Conservation (phyloP, 2,329 filamentous ascomycete genomes). For the Hypoxylon sp. region DNA sequence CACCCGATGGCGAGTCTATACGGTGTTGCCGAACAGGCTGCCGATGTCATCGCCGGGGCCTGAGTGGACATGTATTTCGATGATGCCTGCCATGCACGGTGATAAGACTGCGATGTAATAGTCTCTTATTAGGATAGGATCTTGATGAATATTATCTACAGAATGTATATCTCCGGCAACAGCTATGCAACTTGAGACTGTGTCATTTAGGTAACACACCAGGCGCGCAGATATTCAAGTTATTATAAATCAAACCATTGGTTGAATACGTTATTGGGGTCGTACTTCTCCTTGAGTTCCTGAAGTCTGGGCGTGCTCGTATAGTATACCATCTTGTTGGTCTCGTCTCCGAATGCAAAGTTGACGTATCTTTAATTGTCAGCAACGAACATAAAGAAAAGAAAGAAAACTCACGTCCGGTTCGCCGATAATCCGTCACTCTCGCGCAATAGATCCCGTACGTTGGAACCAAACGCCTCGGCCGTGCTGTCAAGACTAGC, state of each 20-base stretch:
- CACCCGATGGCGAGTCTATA: conserved; percentile 66
- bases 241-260: conserved; percentile 48
- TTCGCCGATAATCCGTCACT: conserved; percentile 37
- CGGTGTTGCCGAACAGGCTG: conserved; percentile 70
- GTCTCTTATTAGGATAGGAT: background rate
- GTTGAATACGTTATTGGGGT: conserved; percentile 48
- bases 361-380: conserved; percentile 49
- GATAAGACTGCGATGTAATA: no score
- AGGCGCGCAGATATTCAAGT: background rate
- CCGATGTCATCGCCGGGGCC: conserved; percentile 61
- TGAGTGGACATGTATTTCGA: no score
- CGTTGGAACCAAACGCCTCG: conserved; percentile 51
- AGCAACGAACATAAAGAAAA: background rate
- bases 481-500: conserved; percentile 54
- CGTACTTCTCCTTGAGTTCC: conserved; percentile 48
- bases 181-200: background rate
- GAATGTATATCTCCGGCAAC: background rate
- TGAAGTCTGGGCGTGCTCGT: conserved; percentile 47
- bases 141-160: background rate
- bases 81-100: no score
- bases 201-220: background rate
- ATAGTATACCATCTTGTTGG: conserved; percentile 47
- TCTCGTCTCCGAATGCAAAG: conserved; percentile 54
- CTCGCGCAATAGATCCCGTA: conserved; percentile 50
- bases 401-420: conserved; percentile 40